Evolutionary conservation across 192 early-diverging fungal species (phyloP).

Genomic region (Coemansia sp.): DNA sequence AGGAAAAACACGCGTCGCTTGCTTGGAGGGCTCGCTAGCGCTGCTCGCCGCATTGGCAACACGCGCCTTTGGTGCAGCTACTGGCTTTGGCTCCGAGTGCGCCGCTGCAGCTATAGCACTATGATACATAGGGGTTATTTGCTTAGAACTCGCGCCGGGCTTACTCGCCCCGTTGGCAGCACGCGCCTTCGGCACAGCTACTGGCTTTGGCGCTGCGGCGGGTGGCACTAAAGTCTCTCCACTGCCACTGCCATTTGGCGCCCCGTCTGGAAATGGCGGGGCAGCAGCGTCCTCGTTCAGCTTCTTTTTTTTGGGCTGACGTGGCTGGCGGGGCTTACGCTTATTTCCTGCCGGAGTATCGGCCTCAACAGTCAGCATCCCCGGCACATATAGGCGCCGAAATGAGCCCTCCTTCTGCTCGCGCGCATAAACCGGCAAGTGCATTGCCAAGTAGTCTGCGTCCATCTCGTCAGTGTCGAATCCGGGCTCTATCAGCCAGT

Average conservation of each 20-base stretch:
- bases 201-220: not conserved
- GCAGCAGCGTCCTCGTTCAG: not conserved
- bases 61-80: not conserved
- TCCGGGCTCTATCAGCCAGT: constrained; percentile 36
- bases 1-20: not conserved
- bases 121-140: too few relatives aligned
- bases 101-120: not conserved
- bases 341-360: constrained; percentile 26
- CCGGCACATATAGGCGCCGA: constrained; percentile 43
- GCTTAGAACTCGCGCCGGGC: too few relatives aligned
- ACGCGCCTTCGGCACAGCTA: not conserved
- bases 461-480: constrained; percentile 50
- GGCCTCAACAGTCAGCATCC: constrained; percentile 17
- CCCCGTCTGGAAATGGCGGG: not conserved
- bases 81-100: constrained; percentile 2
- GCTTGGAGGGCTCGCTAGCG: not conserved
- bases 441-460: constrained; percentile 45
- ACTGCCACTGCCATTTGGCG: constrained; percentile 5
- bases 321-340: constrained; percentile 48
- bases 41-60: not conserved
- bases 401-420: constrained; percentile 20
- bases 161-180: too few relatives aligned
- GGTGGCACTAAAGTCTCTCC: not conserved
- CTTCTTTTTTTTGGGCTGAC: constrained; percentile 41
- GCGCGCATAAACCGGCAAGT: constrained; percentile 44